Conservation (phyloP, 2,329 filamentous ascomycete genomes). For the Trichoderma polysporum region DNA sequence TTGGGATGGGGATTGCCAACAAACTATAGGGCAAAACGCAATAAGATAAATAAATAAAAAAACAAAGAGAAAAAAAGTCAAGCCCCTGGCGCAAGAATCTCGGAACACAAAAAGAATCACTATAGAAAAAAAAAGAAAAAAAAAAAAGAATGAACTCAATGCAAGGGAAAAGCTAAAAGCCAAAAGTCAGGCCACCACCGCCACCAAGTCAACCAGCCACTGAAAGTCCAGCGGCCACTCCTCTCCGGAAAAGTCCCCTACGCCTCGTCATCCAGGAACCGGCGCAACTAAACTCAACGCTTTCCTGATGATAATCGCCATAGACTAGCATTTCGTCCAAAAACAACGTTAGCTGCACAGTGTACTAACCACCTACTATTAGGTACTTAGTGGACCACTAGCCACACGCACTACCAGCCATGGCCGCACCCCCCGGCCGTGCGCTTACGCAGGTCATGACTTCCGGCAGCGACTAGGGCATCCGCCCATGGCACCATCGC, state of each 20-base stretch:
- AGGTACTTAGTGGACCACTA: too few relatives aligned
- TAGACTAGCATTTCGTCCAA: neutral
- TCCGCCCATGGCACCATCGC: slow-evolving; percentile 15
- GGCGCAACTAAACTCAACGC: neutral
- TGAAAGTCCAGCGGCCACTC: neutral
- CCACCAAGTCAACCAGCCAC: neutral
- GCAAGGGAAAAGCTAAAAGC: neutral
- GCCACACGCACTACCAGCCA: neutral
- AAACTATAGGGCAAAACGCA: neutral
- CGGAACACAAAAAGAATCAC: neutral
- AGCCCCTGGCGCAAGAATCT: neutral
- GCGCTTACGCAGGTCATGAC: slow-evolving; percentile 18
- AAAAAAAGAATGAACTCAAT: neutral
- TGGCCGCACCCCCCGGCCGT: slow-evolving; percentile 14
- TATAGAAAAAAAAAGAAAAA: neutral
- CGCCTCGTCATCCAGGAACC: slow-evolving; percentile 15
- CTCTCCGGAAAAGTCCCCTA: neutral
- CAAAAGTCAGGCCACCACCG: slow-evolving; percentile 1
- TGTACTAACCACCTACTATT: neutral
- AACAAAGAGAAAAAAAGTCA: neutral
- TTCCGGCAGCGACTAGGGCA: slow-evolving; percentile 14
- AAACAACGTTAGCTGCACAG: neutral
- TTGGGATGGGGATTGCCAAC: slow-evolving; percentile 3
- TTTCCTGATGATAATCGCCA: neutral
- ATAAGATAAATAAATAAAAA: neutral